These are phyloP conservation scores for Fraxinus latifolia DNA, from an alignment of 305 asterid genomes.

Conservation along the genomic window DNA sequence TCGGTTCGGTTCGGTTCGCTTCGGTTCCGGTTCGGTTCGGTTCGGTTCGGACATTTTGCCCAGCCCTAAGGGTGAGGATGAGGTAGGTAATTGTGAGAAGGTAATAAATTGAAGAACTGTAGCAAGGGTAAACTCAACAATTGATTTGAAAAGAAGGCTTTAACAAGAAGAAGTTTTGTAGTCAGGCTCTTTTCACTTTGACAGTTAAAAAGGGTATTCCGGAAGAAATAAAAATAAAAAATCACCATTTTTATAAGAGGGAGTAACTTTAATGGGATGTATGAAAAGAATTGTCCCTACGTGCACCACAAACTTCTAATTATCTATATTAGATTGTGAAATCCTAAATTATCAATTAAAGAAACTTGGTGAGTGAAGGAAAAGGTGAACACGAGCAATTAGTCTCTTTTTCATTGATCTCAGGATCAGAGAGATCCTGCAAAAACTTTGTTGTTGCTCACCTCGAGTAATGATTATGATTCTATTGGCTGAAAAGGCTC, in stretches of 20 bases:
- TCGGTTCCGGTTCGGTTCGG: no score
- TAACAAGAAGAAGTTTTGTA: neutral
- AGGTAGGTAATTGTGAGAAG: neutral
- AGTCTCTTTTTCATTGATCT: neutral
- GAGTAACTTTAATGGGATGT: neutral
- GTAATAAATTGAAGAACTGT: neutral
- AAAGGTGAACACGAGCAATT: neutral
- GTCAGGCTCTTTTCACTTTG: neutral
- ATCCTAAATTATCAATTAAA: neutral
- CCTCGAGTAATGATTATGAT: slow-evolving; percentile 13
- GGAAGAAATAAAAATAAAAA: neutral
- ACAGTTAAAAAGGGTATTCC: neutral
- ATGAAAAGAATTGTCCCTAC: neutral
- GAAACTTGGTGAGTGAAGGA: neutral
- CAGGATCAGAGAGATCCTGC: neutral
- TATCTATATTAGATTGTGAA: neutral
- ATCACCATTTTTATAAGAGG: neutral
- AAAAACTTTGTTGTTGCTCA: slow-evolving; percentile 10
- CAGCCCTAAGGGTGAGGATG: neutral
- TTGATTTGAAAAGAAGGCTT: neutral
- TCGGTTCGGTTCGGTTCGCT: no score
- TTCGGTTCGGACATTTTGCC: no score
- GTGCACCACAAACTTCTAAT: neutral
- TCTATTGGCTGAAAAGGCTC: slow-evolving; percentile 1
- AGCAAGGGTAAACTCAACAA: neutral